Base-by-base conservation (phyloP, 768 basidiomycete species). In the Phylloporus rhodoxanthus region DNA sequence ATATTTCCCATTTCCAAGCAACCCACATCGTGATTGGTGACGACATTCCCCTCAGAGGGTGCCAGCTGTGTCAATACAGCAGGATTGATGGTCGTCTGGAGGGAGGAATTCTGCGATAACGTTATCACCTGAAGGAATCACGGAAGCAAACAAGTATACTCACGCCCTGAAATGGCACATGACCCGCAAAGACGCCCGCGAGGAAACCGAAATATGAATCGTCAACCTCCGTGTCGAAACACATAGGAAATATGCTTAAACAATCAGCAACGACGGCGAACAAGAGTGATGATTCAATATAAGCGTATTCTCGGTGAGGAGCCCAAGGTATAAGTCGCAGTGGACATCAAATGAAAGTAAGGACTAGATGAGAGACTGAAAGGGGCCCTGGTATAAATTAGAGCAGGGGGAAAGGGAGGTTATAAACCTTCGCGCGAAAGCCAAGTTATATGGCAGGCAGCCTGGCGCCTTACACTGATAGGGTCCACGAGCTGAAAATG, bases 81-180 rank as follows among this genome's bases (percentile, higher is more conserved):
- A 8, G 57, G 50, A 19, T 42, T 42, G n/a, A 52, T 46, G 3
- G 50, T 38, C 38, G 50, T 38, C 38, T 59, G 41, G 11, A 10
- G 41, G 1, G 8, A 23, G 20, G 30, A 7, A 38, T 30, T 37
- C 28, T 51, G 30, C 1, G 10, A 46, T 13, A 2, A 4, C 9
- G 23, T 52, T 25, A 50, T 21, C 8, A 25, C 2, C n/a, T 17
- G 20, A 47, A 5, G 17, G 34, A 36, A 36, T 10, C 15, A 33
- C 2, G 17, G 47, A 17, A 21, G 17, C 4, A 25, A 21, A n/a
- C 4, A 25, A 1, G 6, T 37, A 11, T 39, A 50, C 58, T 48
- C 38, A 59, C 58, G n/a, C 26, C 34, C 15, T 53, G 43, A 11
- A 17, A 26, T 30, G 15, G 6, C 33, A 33, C 20, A 50, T 52